Conservation (phyloP, 129 eudicot species). For the carrot (Daucus carota) region DNA sequence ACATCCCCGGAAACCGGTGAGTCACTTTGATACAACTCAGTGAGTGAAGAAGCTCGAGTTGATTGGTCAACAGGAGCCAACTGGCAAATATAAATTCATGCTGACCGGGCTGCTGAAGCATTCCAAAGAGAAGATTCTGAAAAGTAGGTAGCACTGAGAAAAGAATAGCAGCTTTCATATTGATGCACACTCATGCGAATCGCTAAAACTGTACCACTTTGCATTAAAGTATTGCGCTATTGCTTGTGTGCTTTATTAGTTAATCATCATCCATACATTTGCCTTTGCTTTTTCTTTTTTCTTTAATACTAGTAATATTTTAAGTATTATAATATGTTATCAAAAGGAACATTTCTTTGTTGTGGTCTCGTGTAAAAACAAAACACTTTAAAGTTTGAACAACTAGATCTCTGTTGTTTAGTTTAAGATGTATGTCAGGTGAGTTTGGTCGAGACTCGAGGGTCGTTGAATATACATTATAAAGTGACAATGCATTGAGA, state of each 20-base stretch:
- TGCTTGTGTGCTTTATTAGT: background rate
- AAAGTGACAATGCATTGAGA: too few species aligned
- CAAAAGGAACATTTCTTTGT: background rate
- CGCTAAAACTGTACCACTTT: background rate
- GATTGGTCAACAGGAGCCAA: conserved; percentile 5
- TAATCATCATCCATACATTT: background rate
- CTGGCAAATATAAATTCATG: conserved; percentile 2
- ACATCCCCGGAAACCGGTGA: too few species aligned
- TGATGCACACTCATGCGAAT: background rate
- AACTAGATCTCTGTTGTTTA: background rate
- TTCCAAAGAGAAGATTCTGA: conserved; percentile 27
- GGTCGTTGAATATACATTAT: too few species aligned
- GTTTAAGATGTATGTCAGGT: too few species aligned
- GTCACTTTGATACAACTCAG: background rate
- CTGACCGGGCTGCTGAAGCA: conserved; percentile 7
- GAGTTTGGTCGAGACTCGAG: too few species aligned
- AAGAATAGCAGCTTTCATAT: background rate
- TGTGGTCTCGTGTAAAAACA: background rate
- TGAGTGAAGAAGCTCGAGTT: background rate
- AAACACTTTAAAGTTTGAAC: background rate
- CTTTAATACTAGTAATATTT: background rate
- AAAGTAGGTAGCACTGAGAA: conserved; percentile 11
- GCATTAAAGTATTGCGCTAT: background rate
- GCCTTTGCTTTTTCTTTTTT: background rate
- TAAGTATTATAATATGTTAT: background rate